phyloP scores from a whole-genome alignment of 1,284 basidiomycete species.

The Chiua sp. region DNA sequence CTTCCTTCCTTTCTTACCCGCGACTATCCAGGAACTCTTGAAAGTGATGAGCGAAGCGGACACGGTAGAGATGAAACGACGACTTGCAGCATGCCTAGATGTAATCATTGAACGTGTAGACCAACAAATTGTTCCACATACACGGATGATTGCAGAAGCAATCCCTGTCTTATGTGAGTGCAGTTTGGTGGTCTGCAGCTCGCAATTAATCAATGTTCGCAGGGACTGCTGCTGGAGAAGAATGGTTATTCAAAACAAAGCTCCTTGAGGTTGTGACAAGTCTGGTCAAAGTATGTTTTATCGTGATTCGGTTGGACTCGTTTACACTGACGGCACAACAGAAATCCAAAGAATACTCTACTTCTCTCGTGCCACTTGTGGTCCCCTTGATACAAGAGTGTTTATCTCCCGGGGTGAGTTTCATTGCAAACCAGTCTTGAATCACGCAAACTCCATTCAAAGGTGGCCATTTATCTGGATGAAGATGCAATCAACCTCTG shows the following conservation, averaged over 20 bases:
- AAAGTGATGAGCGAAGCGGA: constrained; percentile 77
- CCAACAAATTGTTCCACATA: constrained; percentile 72
- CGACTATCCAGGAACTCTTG: constrained; percentile 65
- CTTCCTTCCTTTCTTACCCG: constrained; percentile 66
- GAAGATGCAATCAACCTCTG: constrained; percentile 81
- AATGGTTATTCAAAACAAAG: constrained; percentile 81
- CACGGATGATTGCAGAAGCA: constrained; percentile 67
- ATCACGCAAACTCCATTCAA: constrained; percentile 12
- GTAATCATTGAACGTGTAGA: constrained; percentile 75
- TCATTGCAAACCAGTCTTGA: background rate
- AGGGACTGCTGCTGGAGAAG: constrained; percentile 71
- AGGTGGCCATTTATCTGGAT: constrained; percentile 79
- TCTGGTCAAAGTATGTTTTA: constrained; percentile 63
- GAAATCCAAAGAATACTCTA: constrained; percentile 68
- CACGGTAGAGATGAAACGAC: constrained; percentile 79
- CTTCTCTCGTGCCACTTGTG: constrained; percentile 60
- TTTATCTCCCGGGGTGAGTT: constrained; percentile 63
- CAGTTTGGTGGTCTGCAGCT: constrained; percentile 1
- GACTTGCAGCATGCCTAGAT: constrained; percentile 73
- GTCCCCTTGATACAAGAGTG: constrained; percentile 82
- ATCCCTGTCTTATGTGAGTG: constrained; percentile 79
- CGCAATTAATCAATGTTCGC: constrained; percentile 12
- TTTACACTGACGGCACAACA: constrained; percentile 32
- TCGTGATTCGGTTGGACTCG: background rate
- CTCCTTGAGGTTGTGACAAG: constrained; percentile 77